Evolutionary conservation across 179 eudicot genomes (phyloP).

Genomic region (Amaranthus tricolor): DNA sequence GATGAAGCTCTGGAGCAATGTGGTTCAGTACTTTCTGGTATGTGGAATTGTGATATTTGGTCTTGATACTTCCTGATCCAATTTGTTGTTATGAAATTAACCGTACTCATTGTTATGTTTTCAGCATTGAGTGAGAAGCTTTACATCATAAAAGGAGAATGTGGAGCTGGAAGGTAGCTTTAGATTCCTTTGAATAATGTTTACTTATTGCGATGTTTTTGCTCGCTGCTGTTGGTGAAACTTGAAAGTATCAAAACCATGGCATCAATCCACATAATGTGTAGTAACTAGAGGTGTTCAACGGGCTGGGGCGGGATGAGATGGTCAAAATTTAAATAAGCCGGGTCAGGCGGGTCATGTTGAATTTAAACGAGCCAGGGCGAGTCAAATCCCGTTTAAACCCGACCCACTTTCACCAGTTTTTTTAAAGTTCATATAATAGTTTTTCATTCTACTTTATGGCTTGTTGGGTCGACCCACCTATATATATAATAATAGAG

Average conservation of each 20-base stretch:
- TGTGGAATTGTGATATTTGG: conserved; percentile 1
- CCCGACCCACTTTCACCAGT: too few relatives aligned
- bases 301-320: too few relatives aligned
- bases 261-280: conserved; percentile 1
- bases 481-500: too few relatives aligned
- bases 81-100: conserved; percentile 4
- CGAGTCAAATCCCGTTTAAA: too few relatives aligned
- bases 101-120: conserved; percentile 11
- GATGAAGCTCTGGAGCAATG: conserved; percentile 77
- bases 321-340: too few relatives aligned
- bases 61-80: conserved; percentile 10
- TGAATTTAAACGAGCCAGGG: too few relatives aligned
- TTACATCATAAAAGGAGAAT: conserved; percentile 87
- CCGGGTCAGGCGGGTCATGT: too few relatives aligned
- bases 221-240: conserved; percentile 6
- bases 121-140: conserved; percentile 97
- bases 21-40: conserved; percentile 87
- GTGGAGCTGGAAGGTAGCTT: conserved; percentile 97
- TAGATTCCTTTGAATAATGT: conserved; percentile 1
- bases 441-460: too few relatives aligned
- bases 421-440: too few relatives aligned
- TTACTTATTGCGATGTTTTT: neutral
- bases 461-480: too few relatives aligned
- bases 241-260: neutral
- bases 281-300: neutral